Conservation (phyloP, 2,329 filamentous ascomycete genomes). For the Penicillium italicum region DNA sequence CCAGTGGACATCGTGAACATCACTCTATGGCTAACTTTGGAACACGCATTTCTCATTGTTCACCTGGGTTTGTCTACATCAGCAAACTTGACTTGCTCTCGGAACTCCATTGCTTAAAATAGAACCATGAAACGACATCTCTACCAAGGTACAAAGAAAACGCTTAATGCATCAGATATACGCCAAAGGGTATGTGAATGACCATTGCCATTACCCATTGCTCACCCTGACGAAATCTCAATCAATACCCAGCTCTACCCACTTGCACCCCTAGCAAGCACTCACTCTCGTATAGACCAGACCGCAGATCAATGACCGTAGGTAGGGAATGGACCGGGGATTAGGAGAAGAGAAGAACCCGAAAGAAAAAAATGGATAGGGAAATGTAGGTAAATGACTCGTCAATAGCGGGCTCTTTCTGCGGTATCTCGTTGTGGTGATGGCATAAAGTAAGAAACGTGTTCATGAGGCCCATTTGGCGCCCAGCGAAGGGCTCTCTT, state of each 20-base stretch:
- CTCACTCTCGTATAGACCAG: slow-evolving; percentile 4
- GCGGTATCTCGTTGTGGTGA: slow-evolving; percentile 36
- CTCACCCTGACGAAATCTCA: background rate
- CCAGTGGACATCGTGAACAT: background rate
- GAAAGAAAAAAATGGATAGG: background rate
- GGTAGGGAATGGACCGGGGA: background rate
- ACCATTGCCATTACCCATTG: background rate
- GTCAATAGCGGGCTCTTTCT: slow-evolving; percentile 36
- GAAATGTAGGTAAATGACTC: slow-evolving; percentile 22
- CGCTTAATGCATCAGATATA: slow-evolving; percentile 1
- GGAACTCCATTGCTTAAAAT: background rate
- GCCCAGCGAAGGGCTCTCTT: slow-evolving; percentile 17
- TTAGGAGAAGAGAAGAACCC: background rate
- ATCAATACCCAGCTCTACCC: slow-evolving; percentile 3
- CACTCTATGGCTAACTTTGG: background rate
- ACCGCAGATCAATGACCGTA: background rate
- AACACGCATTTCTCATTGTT: too few species aligned
- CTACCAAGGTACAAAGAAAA: slow-evolving; percentile 1
- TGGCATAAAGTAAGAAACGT: slow-evolving; percentile 31
- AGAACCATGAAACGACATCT: background rate
- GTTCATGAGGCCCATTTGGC: slow-evolving; percentile 20
- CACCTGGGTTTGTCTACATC: background rate
- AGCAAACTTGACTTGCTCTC: background rate
- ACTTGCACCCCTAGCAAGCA: background rate
- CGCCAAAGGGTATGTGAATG: slow-evolving; percentile 3